Evolutionary conservation across 805 yeast species (phyloP).

Genomic region (Pichia exigua): DNA sequence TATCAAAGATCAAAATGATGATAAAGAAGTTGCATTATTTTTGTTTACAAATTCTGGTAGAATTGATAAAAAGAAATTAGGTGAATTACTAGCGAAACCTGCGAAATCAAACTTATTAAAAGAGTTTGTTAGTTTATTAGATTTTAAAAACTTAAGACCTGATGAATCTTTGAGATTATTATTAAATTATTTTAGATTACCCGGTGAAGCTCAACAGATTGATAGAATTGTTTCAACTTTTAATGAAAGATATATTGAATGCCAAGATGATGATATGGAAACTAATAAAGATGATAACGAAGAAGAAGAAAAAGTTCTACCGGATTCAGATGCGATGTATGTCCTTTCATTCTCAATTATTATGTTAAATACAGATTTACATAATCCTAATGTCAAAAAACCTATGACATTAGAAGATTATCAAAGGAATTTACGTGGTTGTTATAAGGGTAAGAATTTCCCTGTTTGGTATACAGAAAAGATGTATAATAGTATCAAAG

Average conservation of each 20-base stretch:
- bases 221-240: conserved; percentile 86
- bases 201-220: conserved; percentile 97
- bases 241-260: conserved; percentile 68
- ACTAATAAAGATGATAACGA: conserved; percentile 4
- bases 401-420: conserved; percentile 88
- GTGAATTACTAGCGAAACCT: conserved; percentile 79
- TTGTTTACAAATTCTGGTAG: conserved; percentile 73
- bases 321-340: conserved; percentile 81
- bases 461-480: conserved; percentile 78
- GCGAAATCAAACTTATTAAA: conserved; percentile 50
- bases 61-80: conserved; percentile 78
- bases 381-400: conserved; percentile 84
- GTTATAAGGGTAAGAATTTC: conserved; percentile 66
- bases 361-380: conserved; percentile 88
- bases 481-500: conserved; percentile 72
- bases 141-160: conserved; percentile 70
- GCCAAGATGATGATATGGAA: conserved; percentile 33
- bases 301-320: conserved; percentile 44
- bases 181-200: conserved; percentile 77
- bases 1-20: conserved; percentile 40
- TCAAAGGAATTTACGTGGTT: conserved; percentile 70
- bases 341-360: conserved; percentile 86
- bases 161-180: conserved; percentile 88
- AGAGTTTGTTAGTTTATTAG: conserved; percentile 61
- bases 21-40: conserved; percentile 63